Percentiles rank a stretch among this genome's conserved stretches.
Evolutionary conservation across 306 rosid species (phyloP).

Genomic region (Alnus glutinosa): DNA sequence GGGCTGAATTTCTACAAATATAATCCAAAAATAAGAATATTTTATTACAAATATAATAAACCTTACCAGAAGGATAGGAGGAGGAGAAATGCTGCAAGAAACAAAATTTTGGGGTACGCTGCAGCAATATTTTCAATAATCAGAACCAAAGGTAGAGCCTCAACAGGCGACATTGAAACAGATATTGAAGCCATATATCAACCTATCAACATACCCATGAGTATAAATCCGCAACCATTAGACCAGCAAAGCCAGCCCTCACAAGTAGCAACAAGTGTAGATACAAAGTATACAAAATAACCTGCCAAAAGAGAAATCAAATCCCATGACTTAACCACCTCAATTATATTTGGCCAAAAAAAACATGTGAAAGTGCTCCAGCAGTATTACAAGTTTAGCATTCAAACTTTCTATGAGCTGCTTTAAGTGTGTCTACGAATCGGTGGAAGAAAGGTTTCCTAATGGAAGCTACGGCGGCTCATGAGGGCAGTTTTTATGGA

Average conservation of each 20-base stretch:
- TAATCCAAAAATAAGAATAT: neutral
- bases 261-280: conserved; percentile 49
- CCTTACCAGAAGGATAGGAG: conserved; percentile 75
- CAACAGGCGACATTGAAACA: conserved; percentile 17
- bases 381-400: neutral
- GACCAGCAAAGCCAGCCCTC: conserved; percentile 61
- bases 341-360: neutral
- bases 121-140: conserved; percentile 39
- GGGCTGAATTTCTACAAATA: neutral
- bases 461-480: neutral
- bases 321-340: conserved; percentile 20
- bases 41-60: neutral
- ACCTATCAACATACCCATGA: conserved; percentile 52
- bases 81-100: conserved; percentile 66
- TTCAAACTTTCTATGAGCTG: neutral
- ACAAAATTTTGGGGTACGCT: conserved; percentile 65
- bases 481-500: neutral
- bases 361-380: neutral
- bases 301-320: conserved; percentile 43
- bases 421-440: neutral
- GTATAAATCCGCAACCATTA: conserved; percentile 57
- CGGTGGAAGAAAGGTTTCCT: neutral
- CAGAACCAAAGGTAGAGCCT: conserved; percentile 25
- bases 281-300: conserved; percentile 58
- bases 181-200: conserved; percentile 10